A percentile compares a stretch with the other conserved stretches of the same genome.
phyloP scores from a whole-genome alignment of 805 yeast genomes.

The Metschnikowia shivogae region DNA sequence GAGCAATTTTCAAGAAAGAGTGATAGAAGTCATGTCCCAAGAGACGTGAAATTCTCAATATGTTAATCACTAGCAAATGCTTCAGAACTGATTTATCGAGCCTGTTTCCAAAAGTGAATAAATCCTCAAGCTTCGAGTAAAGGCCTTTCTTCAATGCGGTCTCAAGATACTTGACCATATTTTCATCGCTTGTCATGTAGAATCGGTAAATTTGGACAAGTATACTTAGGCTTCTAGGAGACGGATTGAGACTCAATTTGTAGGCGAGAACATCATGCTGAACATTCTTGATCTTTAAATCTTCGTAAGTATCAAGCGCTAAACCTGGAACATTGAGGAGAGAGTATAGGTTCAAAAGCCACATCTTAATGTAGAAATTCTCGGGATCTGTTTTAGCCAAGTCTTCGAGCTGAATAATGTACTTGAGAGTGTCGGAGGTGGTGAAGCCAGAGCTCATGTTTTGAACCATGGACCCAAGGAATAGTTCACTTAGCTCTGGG shows the following conservation, averaged over 20 bases:
- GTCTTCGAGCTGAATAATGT: conserved; percentile 55
- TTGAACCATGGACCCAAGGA: conserved; percentile 12
- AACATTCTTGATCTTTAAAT: conserved; percentile 63
- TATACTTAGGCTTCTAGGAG: conserved; percentile 31
- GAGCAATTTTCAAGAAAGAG: conserved; percentile 23
- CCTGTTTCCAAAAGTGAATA: conserved; percentile 55
- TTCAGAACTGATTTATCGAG: conserved; percentile 48
- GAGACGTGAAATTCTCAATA: conserved; percentile 31
- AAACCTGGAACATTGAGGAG: conserved; percentile 50
- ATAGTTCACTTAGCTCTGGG: conserved; percentile 12
- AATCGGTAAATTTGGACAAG: conserved; percentile 37
- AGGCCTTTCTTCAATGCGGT: conserved; percentile 56
- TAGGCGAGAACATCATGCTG: conserved; percentile 71
- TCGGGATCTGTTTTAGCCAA: conserved; percentile 55
- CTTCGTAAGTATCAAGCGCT: conserved; percentile 48
- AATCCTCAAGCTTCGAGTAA: conserved; percentile 64
- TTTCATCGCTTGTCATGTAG: conserved; percentile 51
- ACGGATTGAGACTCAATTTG: conserved; percentile 45
- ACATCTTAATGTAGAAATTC: conserved; percentile 66
- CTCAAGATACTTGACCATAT: conserved; percentile 45
- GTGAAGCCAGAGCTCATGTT: conserved; percentile 20
- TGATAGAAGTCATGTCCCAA: conserved; percentile 26
- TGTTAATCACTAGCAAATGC: conserved; percentile 32
- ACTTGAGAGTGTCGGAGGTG: conserved; percentile 26
- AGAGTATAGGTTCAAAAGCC: conserved; percentile 65